These are phyloP conservation scores for Chaetomium tenue DNA, from an alignment of 495 filamentous ascomycete genomes.

Conservation along the genomic window DNA sequence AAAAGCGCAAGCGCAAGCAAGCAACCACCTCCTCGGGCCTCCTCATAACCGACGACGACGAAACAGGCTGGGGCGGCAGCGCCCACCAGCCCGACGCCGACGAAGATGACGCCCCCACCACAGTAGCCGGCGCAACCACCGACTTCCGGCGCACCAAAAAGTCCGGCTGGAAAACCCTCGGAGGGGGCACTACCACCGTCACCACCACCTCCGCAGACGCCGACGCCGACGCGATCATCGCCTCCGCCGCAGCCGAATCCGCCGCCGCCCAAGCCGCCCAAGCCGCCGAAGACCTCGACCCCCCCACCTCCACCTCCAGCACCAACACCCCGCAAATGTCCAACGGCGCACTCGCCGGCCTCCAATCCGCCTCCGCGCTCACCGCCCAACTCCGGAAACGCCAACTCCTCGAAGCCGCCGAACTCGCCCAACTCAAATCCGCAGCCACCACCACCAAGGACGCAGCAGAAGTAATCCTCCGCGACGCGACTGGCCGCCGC, in stretches of 20 bases:
- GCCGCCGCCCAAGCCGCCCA: slow-evolving; percentile 53
- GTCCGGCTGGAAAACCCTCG: slow-evolving; percentile 73
- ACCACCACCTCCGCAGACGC: slow-evolving; percentile 48
- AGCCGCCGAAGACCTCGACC: slow-evolving; percentile 32
- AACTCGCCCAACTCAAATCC: slow-evolving; percentile 43
- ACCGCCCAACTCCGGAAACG: slow-evolving; percentile 65
- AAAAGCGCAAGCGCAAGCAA: slow-evolving; percentile 82
- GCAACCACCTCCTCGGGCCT: slow-evolving; percentile 63
- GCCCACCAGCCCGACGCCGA: slow-evolving; percentile 46
- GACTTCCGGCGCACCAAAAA: slow-evolving; percentile 80
- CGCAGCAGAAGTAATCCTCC: slow-evolving; percentile 50
- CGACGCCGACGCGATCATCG: slow-evolving; percentile 80
- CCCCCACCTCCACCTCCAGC: background rate
- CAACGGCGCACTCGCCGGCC: slow-evolving; percentile 77
- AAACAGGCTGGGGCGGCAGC: slow-evolving; percentile 60
- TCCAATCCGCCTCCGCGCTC: slow-evolving; percentile 79
- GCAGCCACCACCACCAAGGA: slow-evolving; percentile 27
- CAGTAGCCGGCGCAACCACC: slow-evolving; percentile 55
- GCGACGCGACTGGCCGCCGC: slow-evolving; percentile 87
- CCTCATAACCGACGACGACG: slow-evolving; percentile 90
- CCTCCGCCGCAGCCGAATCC: slow-evolving; percentile 65
- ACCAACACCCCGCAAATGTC: slow-evolving; percentile 64
- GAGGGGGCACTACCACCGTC: slow-evolving; percentile 37
- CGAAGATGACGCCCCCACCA: slow-evolving; percentile 42
- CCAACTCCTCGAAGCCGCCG: slow-evolving; percentile 50